Evolutionary conservation across 805 yeast genomes (phyloP), one percentile per base, ranked within the genome.

Genomic region (Saccharomycopsis vini): DNA sequence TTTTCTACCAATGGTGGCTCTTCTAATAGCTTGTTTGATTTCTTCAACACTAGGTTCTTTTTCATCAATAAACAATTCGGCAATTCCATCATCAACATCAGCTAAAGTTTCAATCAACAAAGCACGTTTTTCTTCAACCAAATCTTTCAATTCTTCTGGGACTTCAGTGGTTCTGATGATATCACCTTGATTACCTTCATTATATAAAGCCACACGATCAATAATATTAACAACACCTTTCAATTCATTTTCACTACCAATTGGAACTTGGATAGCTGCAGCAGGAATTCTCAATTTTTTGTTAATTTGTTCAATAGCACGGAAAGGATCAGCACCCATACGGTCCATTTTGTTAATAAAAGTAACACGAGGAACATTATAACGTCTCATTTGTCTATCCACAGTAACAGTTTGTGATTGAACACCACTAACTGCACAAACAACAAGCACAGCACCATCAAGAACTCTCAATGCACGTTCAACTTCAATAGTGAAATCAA

Each of bases 401-500:
- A 92, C 98, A 33, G 98, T 92, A 47, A 92, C 95, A 16, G 98
- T 92, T 65, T 92, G 98, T 2, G 96, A 87, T 66, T 92, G 98
- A 38, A 92, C 98, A 59, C 98, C 98, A 23, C 95, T 77, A 42
- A 92, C 98, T 16, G 98, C 98, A 73, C 98, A 92, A 16, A 92
- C 97, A 43, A 92, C 97, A 51, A 92, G 72, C 39, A 92, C 97
- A 32, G 98, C 98, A 66, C 98, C 98, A 62, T 92, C 98, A 48
- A 92, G 69, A 34, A 92, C 98, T 64, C 98, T 77, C 62, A 92
- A 69, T n/a, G 98, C 98, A 61, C 98, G 79, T 69, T 92, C 98
- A 39, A 92, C 98, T 67, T 92, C 98, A 57, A 92, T 90, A 43
- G 98, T 92, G 72, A 92, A 92, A 62, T 92, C 98, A 0, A 95